Conservation (phyloP, 2,329 filamentous ascomycete genomes). For the Beauveria caledonica region DNA sequence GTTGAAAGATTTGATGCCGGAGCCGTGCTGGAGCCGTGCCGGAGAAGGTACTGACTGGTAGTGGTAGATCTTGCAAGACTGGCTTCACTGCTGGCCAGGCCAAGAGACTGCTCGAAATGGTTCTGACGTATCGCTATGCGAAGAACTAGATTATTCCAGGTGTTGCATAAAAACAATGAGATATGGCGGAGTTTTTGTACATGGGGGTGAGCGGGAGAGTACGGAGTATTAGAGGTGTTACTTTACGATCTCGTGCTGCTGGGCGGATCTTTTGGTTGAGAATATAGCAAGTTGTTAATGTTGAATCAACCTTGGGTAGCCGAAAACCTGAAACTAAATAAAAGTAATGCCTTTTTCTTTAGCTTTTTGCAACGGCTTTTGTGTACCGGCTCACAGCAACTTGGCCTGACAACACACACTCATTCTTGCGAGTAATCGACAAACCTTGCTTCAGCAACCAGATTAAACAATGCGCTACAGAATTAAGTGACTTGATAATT, state of each 20-base stretch:
- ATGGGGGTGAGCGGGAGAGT: neutral
- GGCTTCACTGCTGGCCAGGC: neutral
- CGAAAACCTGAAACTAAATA: too few relatives aligned
- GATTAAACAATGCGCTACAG: too few relatives aligned
- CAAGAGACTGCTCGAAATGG: neutral
- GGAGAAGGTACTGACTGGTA: neutral
- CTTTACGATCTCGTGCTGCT: neutral
- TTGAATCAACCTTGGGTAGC: neutral
- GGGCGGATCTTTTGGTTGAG: neutral
- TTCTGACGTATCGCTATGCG: neutral
- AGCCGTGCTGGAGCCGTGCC: too few relatives aligned
- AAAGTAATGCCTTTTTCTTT: too few relatives aligned
- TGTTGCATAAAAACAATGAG: too few relatives aligned
- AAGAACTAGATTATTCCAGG: neutral
- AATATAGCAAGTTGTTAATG: neutral
- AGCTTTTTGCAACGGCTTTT: too few relatives aligned
- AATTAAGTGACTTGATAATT: too few relatives aligned
- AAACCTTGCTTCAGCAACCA: too few relatives aligned
- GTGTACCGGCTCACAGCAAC: too few relatives aligned
- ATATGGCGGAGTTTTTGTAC: neutral
- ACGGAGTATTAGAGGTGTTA: too few relatives aligned
- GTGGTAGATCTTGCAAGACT: neutral
- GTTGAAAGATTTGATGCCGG: neutral
- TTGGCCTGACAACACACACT: too few relatives aligned
- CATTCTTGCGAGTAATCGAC: too few relatives aligned